A percentile compares a stretch with the other conserved stretches of the same genome.
Conservation (phyloP, 441 rosid species). For the Brassica balearica region DNA sequence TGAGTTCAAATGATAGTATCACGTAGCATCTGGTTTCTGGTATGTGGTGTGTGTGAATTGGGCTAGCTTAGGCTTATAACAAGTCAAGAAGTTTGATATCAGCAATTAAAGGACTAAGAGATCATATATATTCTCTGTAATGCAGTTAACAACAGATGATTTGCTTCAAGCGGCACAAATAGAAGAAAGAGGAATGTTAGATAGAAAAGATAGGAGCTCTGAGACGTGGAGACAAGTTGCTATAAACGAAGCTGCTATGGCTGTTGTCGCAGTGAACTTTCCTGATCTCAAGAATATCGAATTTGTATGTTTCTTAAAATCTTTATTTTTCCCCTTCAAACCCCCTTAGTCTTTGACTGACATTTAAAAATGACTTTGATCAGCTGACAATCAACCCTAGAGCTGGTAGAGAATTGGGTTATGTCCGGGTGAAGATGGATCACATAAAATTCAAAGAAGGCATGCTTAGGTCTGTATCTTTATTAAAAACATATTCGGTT, state of each 20-base stretch:
- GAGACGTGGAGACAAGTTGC: constrained; percentile 92
- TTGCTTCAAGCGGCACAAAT: constrained; percentile 95
- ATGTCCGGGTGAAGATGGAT: constrained; percentile 90
- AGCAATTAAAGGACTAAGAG: constrained; percentile 11
- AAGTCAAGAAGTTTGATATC: background rate
- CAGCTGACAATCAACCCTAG: constrained; percentile 92
- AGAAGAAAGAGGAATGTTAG: constrained; percentile 96
- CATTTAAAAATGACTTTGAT: constrained; percentile 34
- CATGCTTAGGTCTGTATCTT: constrained; percentile 73
- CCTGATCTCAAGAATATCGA: constrained; percentile 88
- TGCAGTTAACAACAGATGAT: constrained; percentile 96
- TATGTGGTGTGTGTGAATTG: constrained; percentile 7
- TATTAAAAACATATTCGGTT: background rate
- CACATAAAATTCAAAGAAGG: constrained; percentile 78
- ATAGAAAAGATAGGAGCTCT: constrained; percentile 79
- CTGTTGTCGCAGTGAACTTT: constrained; percentile 91
- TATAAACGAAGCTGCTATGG: constrained; percentile 94
- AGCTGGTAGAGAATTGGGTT: constrained; percentile 93
- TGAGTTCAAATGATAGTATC: background rate
- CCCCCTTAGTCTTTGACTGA: constrained; percentile 6
- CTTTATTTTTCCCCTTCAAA: constrained; percentile 22
- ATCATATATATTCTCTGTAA: constrained; percentile 3
- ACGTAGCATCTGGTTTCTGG: constrained; percentile 10
- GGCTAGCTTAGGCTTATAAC: background rate
- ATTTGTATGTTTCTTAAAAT: constrained; percentile 64